Percentiles rank a stretch among this genome's conserved stretches.
Conservation (phyloP, 192 early-diverging fungal genomes). For the Coemansia sp. region DNA sequence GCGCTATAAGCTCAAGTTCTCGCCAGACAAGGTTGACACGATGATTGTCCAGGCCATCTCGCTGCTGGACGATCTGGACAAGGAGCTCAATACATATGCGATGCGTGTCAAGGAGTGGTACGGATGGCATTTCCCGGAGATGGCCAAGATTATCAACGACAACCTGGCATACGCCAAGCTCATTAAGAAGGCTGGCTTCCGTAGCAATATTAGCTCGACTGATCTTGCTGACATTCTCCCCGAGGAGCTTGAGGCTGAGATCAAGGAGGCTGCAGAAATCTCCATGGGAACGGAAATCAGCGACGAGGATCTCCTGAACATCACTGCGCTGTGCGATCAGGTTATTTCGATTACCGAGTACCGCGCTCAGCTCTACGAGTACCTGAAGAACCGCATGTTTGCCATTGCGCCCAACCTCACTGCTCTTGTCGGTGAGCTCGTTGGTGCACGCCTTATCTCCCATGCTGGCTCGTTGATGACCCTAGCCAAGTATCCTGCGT, state of each 20-base stretch:
- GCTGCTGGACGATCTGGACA: slow-evolving; percentile 97
- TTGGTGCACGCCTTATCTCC: slow-evolving; percentile 96
- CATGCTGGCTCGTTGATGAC: slow-evolving; percentile 97
- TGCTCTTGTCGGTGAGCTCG: slow-evolving; percentile 95
- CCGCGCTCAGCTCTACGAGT: slow-evolving; percentile 92
- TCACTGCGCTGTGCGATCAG: slow-evolving; percentile 90
- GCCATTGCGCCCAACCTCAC: slow-evolving; percentile 89
- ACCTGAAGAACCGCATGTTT: slow-evolving; percentile 96
- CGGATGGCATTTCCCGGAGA: slow-evolving; percentile 99
- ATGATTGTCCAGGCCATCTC: slow-evolving; percentile 99
- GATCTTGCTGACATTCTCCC: slow-evolving; percentile 85
- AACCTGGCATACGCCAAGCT: slow-evolving; percentile 92
- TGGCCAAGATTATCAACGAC: slow-evolving; percentile 93
- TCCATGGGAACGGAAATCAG: slow-evolving; percentile 99
- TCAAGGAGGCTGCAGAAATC: slow-evolving; percentile 97
- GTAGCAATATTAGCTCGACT: slow-evolving; percentile 73
- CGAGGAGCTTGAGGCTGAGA: slow-evolving; percentile 86
- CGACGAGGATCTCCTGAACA: slow-evolving; percentile 96
- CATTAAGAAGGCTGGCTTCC: slow-evolving; percentile 89
- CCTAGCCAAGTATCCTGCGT: slow-evolving; percentile 96
- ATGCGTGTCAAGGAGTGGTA: slow-evolving; percentile 99
- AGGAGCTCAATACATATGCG: slow-evolving; percentile 98
- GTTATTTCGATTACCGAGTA: slow-evolving; percentile 95
- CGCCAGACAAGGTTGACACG: slow-evolving; percentile 98
- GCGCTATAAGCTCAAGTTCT: slow-evolving; percentile 99